These are phyloP conservation scores for Nothomitra cinnamomea DNA, from an alignment of 2,329 filamentous ascomycete genomes.

Conservation along the genomic window DNA sequence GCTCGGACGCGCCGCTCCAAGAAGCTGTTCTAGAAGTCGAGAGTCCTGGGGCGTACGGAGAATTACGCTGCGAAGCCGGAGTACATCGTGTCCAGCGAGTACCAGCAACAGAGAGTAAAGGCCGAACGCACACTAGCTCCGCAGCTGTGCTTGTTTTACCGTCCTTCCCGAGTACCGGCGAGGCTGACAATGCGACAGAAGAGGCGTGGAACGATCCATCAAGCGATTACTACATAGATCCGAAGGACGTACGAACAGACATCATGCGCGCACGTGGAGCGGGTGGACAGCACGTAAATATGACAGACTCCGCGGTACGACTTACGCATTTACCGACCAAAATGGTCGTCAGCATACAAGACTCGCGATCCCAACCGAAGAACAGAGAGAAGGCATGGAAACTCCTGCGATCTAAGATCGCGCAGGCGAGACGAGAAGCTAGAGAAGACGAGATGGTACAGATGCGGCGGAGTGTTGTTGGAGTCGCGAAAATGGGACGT, in stretches of 20 bases:
- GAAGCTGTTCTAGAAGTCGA: conserved; percentile 81
- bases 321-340: conserved; percentile 81
- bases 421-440: conserved; percentile 61
- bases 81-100: conserved; percentile 93
- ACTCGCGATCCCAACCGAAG: conserved; percentile 73
- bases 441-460: conserved; percentile 64
- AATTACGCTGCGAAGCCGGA: conserved; percentile 73
- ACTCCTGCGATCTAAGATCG: conserved; percentile 64
- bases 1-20: conserved; percentile 51
- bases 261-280: conserved; percentile 86
- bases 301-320: conserved; percentile 87
- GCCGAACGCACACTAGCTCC: conserved; percentile 83
- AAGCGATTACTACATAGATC: conserved; percentile 81
- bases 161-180: conserved; percentile 46
- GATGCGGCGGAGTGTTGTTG: conserved; percentile 62
- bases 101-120: conserved; percentile 77
- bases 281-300: conserved; percentile 96
- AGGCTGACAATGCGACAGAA: conserved; percentile 32
- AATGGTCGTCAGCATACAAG: conserved; percentile 80
- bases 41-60: conserved; percentile 59
- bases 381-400: conserved; percentile 83
- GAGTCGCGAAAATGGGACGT: conserved; percentile 64
- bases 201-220: conserved; percentile 63
- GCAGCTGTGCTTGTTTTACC: conserved; percentile 87
- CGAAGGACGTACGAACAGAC: conserved; percentile 65